Evolutionary conservation across 805 yeast species (phyloP).

Genomic region (Candida tallmaniae): DNA sequence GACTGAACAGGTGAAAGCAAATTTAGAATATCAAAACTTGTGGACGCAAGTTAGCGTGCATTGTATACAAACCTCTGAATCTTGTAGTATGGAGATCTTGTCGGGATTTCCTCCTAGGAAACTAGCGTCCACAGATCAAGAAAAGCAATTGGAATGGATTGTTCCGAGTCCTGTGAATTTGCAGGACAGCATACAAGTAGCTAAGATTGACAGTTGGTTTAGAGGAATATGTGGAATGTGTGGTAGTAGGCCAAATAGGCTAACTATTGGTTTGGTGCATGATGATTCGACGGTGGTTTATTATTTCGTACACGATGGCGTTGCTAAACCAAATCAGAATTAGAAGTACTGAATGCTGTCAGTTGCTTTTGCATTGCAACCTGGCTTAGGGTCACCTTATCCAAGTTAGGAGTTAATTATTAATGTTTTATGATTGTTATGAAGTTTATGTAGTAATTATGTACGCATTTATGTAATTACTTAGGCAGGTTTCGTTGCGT

Average conservation of each 20-base stretch:
- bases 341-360: no score
- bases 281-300: constrained; percentile 71
- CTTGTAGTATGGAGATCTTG: constrained; percentile 1
- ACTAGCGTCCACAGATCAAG: constrained; percentile 3
- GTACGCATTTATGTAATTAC: no score
- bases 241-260: constrained; percentile 33
- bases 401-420: no score
- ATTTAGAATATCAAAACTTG: constrained; percentile 40
- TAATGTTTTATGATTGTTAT: no score
- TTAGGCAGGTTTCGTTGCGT: no score
- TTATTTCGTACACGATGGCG: constrained; percentile 62
- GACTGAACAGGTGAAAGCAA: constrained; percentile 15
- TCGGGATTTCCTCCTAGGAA: constrained; percentile 6
- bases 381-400: no score
- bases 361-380: no score
- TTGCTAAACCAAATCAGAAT: constrained; percentile 58
- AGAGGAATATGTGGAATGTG: constrained; percentile 15
- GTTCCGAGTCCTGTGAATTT: constrained; percentile 27
- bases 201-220: constrained; percentile 39
- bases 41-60: constrained; percentile 38
- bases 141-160: constrained; percentile 33
- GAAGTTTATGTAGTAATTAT: no score
- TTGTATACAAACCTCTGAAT: not conserved
- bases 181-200: constrained; percentile 28
- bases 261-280: constrained; percentile 53